phyloP scores from a whole-genome alignment of 1,284 basidiomycete species.

The Cryptococcus sp. region DNA sequence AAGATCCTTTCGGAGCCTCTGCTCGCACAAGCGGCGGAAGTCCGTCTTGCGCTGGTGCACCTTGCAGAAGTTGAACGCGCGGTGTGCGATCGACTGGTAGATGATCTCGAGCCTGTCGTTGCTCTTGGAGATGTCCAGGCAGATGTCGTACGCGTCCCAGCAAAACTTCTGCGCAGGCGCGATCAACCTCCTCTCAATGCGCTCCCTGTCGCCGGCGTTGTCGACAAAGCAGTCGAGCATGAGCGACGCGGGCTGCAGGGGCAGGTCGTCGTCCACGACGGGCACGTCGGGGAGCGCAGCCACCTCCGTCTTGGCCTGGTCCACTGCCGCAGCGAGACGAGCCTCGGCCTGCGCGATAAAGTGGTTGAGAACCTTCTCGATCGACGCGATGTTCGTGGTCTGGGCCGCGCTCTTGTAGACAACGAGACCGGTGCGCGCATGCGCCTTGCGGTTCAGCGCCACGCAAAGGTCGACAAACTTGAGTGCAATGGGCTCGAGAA shows the following conservation, averaged over 20 bases:
- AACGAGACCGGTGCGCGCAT: slow-evolving; percentile 86
- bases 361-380: slow-evolving; percentile 86
- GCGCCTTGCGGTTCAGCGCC: slow-evolving; percentile 86
- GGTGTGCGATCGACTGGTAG: slow-evolving; percentile 95
- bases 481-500: slow-evolving; percentile 93
- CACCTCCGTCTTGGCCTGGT: slow-evolving; percentile 64
- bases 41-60: slow-evolving; percentile 94
- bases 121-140: slow-evolving; percentile 94
- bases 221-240: slow-evolving; percentile 47
- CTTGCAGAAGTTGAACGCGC: slow-evolving; percentile 96
- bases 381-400: slow-evolving; percentile 83
- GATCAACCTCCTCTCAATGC: slow-evolving; percentile 91
- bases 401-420: slow-evolving; percentile 96
- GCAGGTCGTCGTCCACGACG: slow-evolving; percentile 44
- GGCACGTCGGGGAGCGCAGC: slow-evolving; percentile 69
- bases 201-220: slow-evolving; percentile 76
- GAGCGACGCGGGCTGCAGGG: slow-evolving; percentile 46
- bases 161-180: slow-evolving; percentile 98
- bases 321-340: slow-evolving; percentile 82
- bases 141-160: slow-evolving; percentile 97
- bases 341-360: slow-evolving; percentile 85
- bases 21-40: slow-evolving; percentile 95
- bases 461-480: slow-evolving; percentile 86
- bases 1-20: slow-evolving; percentile 83
- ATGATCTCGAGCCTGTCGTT: slow-evolving; percentile 90